Base-by-base conservation (phyloP, 2,329 filamentous ascomycete genomes). In the Microcyclospora tardicrescens region DNA sequence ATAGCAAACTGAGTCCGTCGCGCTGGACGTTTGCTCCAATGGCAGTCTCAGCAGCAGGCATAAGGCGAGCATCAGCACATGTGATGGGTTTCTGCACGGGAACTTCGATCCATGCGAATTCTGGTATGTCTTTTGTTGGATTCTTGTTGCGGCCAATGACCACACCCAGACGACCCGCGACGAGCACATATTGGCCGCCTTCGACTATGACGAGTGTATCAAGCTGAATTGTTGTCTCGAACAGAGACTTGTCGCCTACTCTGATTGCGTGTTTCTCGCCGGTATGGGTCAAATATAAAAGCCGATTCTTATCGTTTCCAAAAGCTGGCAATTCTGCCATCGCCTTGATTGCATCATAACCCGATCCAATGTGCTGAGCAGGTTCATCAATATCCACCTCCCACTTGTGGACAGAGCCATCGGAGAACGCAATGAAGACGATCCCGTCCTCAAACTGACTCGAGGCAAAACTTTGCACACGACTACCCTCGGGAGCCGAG, bases 1-100 rank as follows among this genome's bases (percentile, higher is more conserved):
- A 63, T 3, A 79, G 79, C 16, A 98, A 60, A 53, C 93, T 81
- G n/a, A 91, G 59, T 9, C 73, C 61, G 50, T 48, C 43, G 24
- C 37, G 55, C 29, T 28, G 39, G 24, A 51, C 56, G 42, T 56
- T 45, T 58, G 52, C 48, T 57, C 49, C 55, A 53, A 40, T 52
- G 53, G 32, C 58, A 58, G 44, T 36, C 37, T 46, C 41, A 29
- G 15, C 31, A 31, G 40, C 33, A 24, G 42, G 28, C 10, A 47
- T 37, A 6, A 53, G 38, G 47, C 74, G 71, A 37, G 82, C 56
- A 52, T 91, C 80, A 33, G 85, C 61, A 43, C 75, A 77, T 19
- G 74, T 77, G 37, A 87, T 72, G 32, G 73, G 68, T 47, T 84
- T 77, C 2, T 75, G 71, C n/a, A 61, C 57, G 10, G 60, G 59